Base-by-base conservation (phyloP, 805 yeast genomes). In the Barnettozyma populi region DNA sequence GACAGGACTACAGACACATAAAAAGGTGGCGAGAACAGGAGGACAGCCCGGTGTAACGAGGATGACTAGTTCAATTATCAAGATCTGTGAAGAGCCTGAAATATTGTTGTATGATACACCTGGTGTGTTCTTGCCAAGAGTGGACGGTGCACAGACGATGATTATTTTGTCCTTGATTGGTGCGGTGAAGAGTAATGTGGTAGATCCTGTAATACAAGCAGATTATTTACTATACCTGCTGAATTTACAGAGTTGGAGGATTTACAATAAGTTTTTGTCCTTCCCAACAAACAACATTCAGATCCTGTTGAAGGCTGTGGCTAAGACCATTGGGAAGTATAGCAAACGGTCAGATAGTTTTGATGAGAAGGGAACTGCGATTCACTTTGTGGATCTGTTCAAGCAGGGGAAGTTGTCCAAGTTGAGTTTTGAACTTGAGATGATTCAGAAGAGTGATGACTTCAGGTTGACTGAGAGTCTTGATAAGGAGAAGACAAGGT, bases 1-100 rank as follows among this genome's bases (percentile, higher is more conserved):
- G 7, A 60, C 53, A 18, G 61, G 61, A 9, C 41, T 59, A 25
- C 47, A 54, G 45, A 52, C 44, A 44, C 69, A 70, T 40, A 86
- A 72, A 47, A 86, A 85, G 57, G 97, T 87, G 1, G 97, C 96
- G 0, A 68, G 68, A 45, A 88, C 95, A 0, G 96, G 97, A 1
- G 84, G 85, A 10, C 81, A 78, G 52, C 97, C 98, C 1, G 99
- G 99, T 18, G 88, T 92, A 6, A 94, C 99, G 0, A 69, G 88
- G 46, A 75, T 76, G 25, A 81, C 95, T 0, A 82, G 92, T 45
- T 92, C 86, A 52, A 72, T 84, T 46, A 86, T 94, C 34, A 69
- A 83, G 46, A 72, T 94, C 13, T 67, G 74, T 38, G 65, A 69
- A 10, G 72, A 72, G 25, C 90, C 94, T 0, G 80, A 79, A 31